Evolutionary conservation across 2,329 filamentous ascomycete genomes (phyloP), one percentile per base, ranked within the genome.

Genomic region (Ilyonectria destructans): DNA sequence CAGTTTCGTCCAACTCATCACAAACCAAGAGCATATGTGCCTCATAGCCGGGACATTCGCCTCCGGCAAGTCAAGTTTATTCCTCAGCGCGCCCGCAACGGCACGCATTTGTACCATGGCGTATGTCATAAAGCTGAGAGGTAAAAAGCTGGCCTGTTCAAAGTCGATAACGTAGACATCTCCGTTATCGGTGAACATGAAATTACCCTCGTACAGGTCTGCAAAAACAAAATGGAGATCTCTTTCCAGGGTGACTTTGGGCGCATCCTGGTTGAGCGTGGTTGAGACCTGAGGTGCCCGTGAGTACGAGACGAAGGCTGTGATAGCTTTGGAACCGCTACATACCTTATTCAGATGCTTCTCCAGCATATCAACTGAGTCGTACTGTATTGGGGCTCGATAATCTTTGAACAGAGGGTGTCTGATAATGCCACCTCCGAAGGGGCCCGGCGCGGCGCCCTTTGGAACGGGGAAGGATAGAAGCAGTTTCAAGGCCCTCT

Each of bases 81-180:
- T 21, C 9, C 12, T 52, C 5, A 64, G 45, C 21, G 21, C 26
- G 31, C 62, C 52, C 6, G 21, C 45, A n/a, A 29, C 58, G 23
- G 6, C 4, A 19, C 55, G 37, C 6, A 15, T 6, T 40, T 65
- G 62, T n/a, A 65, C 17, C 62, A 58, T 65, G 13, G 55, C 62
- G 15, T 65, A 65, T 5, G 62, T 58, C 62, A 65, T 65, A 46
- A 65, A 65, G 23, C 62, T 58, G 10, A 65, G 55, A 13, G 62
- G 62, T 19, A 65, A 21, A 33, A 65, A 65, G 55, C 46, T 54
- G 26, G 62, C 55, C 29, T 58, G 46, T 19, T 59, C 55, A 9
- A 65, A 65, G 35, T 58, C 55, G 15, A 65, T 29, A 4, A 52
- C n/a, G 31, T 65, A 65, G 46, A 58, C 46, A 26, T 65, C 55